These are phyloP conservation scores for Colletotrichum camelliae DNA, from an alignment of 2,329 filamentous ascomycete species.

Conservation along the genomic window DNA sequence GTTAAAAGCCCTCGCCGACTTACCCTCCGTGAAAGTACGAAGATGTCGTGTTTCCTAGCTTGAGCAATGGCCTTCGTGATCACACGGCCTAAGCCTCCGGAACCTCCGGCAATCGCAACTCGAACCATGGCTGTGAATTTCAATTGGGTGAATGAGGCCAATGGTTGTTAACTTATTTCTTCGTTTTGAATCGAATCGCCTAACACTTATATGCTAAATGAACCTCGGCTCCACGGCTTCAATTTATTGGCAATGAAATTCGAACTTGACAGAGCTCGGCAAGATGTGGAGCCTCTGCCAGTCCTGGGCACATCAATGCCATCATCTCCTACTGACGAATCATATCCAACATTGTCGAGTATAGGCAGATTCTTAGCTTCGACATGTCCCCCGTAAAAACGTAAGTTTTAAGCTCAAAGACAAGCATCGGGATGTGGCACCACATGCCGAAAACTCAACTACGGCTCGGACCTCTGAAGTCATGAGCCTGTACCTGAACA, in stretches of 20 bases:
- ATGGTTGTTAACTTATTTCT: not conserved
- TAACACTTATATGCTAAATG: not conserved
- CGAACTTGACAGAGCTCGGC: not conserved
- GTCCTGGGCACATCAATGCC: not conserved
- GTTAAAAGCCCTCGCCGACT: not conserved
- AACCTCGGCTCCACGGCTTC: not conserved
- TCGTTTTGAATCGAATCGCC: not conserved
- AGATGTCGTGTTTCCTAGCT: not conserved
- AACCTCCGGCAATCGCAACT: not conserved
- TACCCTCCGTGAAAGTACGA: not conserved
- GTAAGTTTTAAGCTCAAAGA: not conserved
- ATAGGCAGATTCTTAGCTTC: not conserved
- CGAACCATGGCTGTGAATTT: not conserved
- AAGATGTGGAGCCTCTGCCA: not conserved
- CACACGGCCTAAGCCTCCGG: not conserved
- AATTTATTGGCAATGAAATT: not conserved
- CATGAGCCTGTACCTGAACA: not conserved
- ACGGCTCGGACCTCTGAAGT: not conserved
- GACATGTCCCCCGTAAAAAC: not conserved
- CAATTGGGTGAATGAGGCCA: not conserved
- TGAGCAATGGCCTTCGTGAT: not conserved
- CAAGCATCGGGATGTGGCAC: not conserved
- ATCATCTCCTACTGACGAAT: not conserved
- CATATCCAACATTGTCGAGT: not conserved
- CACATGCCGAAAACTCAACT: not conserved